Percentiles rank a stretch among this genome's conserved stretches.
These are phyloP conservation scores for Ascocoryne sarcoides DNA, from an alignment of 2,329 filamentous ascomycete species.

Conservation along the genomic window DNA sequence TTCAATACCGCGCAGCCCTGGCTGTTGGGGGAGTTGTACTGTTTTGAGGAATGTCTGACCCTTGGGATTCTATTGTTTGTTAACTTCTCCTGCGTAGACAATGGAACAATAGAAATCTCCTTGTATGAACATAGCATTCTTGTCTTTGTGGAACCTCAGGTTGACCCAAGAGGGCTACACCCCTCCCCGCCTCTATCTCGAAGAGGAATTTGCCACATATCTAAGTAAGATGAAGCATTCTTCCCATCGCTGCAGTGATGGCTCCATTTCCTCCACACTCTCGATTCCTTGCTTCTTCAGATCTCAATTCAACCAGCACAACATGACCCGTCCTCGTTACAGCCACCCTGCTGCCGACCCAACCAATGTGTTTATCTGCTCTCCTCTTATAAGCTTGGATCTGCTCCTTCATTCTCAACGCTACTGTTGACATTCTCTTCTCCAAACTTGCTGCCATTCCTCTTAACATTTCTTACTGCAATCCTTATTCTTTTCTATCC, in stretches of 20 bases:
- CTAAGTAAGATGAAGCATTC: not conserved
- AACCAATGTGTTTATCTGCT: not conserved
- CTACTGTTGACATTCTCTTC: constrained; percentile 24
- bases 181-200: too few species aligned
- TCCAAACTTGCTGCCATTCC: constrained; percentile 24
- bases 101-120: too few species aligned
- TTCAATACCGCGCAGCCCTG: too few species aligned
- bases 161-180: too few species aligned
- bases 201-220: constrained; percentile 2
- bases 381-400: constrained; percentile 24
- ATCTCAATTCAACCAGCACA: not conserved
- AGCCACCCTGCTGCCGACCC: constrained; percentile 18
- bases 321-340: constrained; percentile 14
- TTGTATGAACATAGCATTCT: too few species aligned
- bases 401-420: constrained; percentile 27
- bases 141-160: too few species aligned
- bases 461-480: constrained; percentile 27
- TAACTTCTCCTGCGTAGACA: too few species aligned
- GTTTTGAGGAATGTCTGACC: constrained; percentile 3
- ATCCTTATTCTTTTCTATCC: constrained; percentile 23
- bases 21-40: not conserved
- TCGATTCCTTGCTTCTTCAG: constrained; percentile 13
- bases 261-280: not conserved
- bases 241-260: not conserved
- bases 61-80: too few species aligned